These are phyloP conservation scores for Sclerotiophoma versabilis DNA, from an alignment of 2,329 filamentous ascomycete species.

Conservation along the genomic window DNA sequence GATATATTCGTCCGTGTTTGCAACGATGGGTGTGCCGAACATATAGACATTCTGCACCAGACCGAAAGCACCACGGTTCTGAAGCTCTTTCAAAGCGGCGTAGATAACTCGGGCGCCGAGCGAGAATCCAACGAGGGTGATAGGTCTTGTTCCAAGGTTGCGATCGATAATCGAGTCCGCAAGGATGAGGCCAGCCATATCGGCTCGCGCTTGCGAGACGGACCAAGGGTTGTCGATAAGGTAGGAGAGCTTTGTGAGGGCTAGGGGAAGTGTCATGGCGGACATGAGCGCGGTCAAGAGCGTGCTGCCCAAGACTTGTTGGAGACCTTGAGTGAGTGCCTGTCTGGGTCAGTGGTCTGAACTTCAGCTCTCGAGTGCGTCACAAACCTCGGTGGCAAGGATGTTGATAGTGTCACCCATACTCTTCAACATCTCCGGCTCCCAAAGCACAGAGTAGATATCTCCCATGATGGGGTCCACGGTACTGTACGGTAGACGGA, in stretches of 20 bases:
- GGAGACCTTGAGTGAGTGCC: slow-evolving; percentile 94
- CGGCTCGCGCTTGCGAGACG: slow-evolving; percentile 91
- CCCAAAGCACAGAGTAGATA: slow-evolving; percentile 95
- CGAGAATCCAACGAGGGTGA: slow-evolving; percentile 94
- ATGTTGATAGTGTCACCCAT: slow-evolving; percentile 99
- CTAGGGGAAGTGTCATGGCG: slow-evolving; percentile 87
- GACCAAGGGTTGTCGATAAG: slow-evolving; percentile 98
- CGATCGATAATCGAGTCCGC: slow-evolving; percentile 93
- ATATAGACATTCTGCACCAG: slow-evolving; percentile 94
- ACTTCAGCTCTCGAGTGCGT: neutral
- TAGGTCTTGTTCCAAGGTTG: slow-evolving; percentile 86
- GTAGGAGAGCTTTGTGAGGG: slow-evolving; percentile 92
- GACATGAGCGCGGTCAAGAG: slow-evolving; percentile 90
- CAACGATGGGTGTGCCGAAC: slow-evolving; percentile 90
- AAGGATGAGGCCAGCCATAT: slow-evolving; percentile 85
- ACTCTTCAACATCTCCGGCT: slow-evolving; percentile 95
- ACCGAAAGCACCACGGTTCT: slow-evolving; percentile 81
- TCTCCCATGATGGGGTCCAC: slow-evolving; percentile 98
- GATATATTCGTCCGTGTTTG: slow-evolving; percentile 88
- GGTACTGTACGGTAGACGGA: slow-evolving; percentile 93
- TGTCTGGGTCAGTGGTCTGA: slow-evolving; percentile 48
- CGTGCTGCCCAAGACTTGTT: slow-evolving; percentile 92
- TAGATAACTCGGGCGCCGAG: slow-evolving; percentile 92
- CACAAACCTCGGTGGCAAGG: slow-evolving; percentile 86
- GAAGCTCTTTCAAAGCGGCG: slow-evolving; percentile 85